phyloP scores from a whole-genome alignment of 176 grass and related monocot species.

The Ananas comosus region DNA sequence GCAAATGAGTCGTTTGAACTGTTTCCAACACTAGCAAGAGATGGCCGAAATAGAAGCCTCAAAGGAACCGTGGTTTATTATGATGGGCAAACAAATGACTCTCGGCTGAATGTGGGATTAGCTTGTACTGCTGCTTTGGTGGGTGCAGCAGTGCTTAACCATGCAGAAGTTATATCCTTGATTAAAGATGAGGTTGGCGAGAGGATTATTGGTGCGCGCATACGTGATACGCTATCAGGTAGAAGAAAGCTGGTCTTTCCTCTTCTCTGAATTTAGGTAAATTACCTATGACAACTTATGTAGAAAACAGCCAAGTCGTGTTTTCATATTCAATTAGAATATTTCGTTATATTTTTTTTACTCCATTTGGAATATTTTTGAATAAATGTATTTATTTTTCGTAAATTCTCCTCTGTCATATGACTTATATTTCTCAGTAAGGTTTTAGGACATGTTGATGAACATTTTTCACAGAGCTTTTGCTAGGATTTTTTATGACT shows the following conservation, averaged over 20 bases:
- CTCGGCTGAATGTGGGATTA: conserved; percentile 76
- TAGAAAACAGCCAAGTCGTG: no score
- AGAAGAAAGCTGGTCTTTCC: conserved; percentile 30
- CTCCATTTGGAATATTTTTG: no score
- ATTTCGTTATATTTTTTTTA: no score
- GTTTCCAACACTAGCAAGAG: conserved; percentile 71
- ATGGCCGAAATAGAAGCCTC: conserved; percentile 47
- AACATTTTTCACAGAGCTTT: no score
- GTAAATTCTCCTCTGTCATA: no score
- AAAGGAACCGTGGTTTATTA: conserved; percentile 95
- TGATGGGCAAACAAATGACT: conserved; percentile 96
- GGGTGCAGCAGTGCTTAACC: conserved; percentile 81
- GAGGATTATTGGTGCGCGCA: conserved; percentile 60
- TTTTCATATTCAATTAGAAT: no score
- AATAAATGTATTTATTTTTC: no score
- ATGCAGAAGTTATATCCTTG: conserved; percentile 84
- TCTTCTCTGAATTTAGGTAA: not conserved
- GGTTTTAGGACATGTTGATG: no score
- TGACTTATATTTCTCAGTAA: no score
- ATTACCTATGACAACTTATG: not conserved
- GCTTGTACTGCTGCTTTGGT: conserved; percentile 79
- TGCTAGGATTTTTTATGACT: no score
- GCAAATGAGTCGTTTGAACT: conserved; percentile 68
- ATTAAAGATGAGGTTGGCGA: conserved; percentile 72
- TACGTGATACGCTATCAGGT: conserved; percentile 79